phyloP scores from a whole-genome alignment of 169 alveolate genomes.

The Cyclospora cayetanensis region DNA sequence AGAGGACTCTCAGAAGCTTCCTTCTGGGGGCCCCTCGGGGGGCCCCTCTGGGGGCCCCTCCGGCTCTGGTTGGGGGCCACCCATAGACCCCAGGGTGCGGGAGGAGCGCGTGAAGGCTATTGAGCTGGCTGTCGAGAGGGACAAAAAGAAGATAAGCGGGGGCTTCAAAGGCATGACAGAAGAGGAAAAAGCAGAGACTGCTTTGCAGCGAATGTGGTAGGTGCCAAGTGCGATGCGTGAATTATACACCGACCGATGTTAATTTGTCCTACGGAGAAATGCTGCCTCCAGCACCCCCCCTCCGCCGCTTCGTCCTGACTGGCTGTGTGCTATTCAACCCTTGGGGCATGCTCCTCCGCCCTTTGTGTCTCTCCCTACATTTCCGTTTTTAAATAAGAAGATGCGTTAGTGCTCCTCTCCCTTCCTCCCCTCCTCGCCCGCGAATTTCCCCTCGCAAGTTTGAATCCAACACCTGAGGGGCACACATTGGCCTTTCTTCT shows the following conservation, averaged over 20 bases:
- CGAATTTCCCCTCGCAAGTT: background rate
- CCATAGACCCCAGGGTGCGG: conserved; percentile 29
- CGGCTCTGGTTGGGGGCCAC: conserved; percentile 54
- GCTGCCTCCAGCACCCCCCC: too few relatives aligned
- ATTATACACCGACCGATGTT: too few relatives aligned
- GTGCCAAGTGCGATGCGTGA: too few relatives aligned
- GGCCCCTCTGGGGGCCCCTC: background rate
- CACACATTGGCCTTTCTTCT: too few relatives aligned
- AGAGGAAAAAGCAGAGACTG: conserved; percentile 37
- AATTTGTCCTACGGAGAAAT: too few relatives aligned
- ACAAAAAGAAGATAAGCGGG: background rate
- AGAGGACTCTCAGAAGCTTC: background rate
- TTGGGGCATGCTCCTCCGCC: too few relatives aligned
- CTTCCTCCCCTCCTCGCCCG: background rate
- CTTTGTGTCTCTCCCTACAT: too few relatives aligned
- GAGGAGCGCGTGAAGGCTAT: conserved; percentile 30
- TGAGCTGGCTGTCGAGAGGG: conserved; percentile 41
- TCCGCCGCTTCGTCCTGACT: too few relatives aligned
- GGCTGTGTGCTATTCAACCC: too few relatives aligned
- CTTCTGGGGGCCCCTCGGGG: background rate
- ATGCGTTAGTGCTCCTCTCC: too few relatives aligned
- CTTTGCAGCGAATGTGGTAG: conserved; percentile 43
- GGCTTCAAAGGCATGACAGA: background rate
- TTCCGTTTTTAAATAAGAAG: too few relatives aligned
- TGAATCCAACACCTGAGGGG: too few relatives aligned